Base-by-base conservation (phyloP, 2,329 filamentous ascomycete genomes). In the Trichoderma sp. region DNA sequence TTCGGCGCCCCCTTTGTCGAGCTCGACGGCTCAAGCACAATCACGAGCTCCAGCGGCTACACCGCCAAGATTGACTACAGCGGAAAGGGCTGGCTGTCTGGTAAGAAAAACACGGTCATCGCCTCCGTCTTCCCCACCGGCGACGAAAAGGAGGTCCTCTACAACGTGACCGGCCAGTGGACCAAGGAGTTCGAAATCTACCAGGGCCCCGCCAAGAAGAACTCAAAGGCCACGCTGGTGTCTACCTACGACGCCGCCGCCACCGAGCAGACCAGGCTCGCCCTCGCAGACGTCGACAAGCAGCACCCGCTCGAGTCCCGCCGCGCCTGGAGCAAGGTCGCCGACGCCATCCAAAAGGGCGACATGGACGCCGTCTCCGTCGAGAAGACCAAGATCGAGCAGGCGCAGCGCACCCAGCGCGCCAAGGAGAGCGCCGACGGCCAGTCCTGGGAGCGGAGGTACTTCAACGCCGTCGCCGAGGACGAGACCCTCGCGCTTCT, bases 61-160 rank as follows among this genome's bases (percentile, higher is more conserved):
- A 91, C 93, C 5, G 87, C 92, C 71, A 94, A 93, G 81, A 92
- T 98, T 75, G 93, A 97, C 77, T 99, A 97, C 82, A 91, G 89
- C 70, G 94, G 94, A 74, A 94, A 93, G 78, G 94, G 94, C 68
- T 99, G 94, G 94, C 80, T 99, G 10, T 93, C 91, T 54, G 95
- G 94, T 72, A 97, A 97, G 85, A 97, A 97, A 84, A 98, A 98
- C 82, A 91, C 86, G 67, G 93, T 98, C 77, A 88, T 84, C 13
- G 94, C 93, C 15, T 84, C 84, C 27, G 78, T 98, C 67, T 93
- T 91, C 80, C 85, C 83, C 17, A 88, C 92, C 79, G 80, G 88
- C 81, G 83, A 84, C 80, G 92, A 90, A 79, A 91, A 90, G 80
- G 90, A 92, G 63, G 85, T 88, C 69, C 83, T 90, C 58, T 97